Evolutionary conservation across 257 asterid genomes (phyloP), one percentile per base, ranked within the genome.

Genomic region (Solanum clarkiae): DNA sequence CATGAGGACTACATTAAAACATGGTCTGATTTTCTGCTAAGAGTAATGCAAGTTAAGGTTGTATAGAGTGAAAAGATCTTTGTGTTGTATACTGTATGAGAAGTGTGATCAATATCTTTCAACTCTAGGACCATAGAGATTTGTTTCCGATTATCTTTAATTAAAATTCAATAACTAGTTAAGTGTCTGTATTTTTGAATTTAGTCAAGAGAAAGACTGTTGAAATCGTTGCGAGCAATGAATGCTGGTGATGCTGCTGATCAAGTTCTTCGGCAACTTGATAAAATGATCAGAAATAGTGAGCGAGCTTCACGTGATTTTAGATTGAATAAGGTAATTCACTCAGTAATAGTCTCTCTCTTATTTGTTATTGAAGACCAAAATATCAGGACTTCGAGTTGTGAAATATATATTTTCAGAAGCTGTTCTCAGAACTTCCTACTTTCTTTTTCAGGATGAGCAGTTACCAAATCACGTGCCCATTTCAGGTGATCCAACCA

Each of bases 171-270:
- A 29, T 13, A 32, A 26, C 49, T 53, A 29, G 24, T 17, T 4
- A 49, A 49, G 45, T 53, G 83, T 16, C 18, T 51, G 82, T 84
- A 83, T 71, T 69, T 44, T 72, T 87, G 71, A 81, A 68, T 60
- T 63, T 92, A 97, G 99, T 92, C 98, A 60, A 93, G 97, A 90
- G 99, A 97, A 80, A 93, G 90, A 86, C 87, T 97, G 93, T 90
- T 95, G 32, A 97, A 93, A 88, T 93, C 91, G 80, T 89, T 97
- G 91, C 93, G 98, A 86, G 91, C 92, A 74, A 94, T 95, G 98
- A 93, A 91, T 91, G 99, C 99, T 69, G 98, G 98, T 86, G 98
- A 97, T 86, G 99, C 98, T 59, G 98, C 99, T 74, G 99, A 97
- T 91, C 99, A 97, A 88, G 98, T 90, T 87, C 80, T 93, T 53